Evolutionary conservation across 2,329 filamentous ascomycete species (phyloP).

Genomic region (Scedosporium aurantiacum): DNA sequence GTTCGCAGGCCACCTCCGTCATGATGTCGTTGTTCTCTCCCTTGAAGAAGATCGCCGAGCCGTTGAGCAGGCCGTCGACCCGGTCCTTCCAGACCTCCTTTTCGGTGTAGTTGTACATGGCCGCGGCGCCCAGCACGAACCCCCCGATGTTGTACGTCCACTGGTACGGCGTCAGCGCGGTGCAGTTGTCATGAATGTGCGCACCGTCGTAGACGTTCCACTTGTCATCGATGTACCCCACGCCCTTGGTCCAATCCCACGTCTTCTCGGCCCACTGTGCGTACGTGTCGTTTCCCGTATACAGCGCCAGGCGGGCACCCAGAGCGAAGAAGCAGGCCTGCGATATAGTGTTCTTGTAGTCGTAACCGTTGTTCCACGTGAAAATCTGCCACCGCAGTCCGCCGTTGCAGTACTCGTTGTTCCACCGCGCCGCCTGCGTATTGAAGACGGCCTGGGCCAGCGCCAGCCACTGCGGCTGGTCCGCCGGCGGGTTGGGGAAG

Average conservation of each 20-base stretch:
- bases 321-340: constrained; percentile 53
- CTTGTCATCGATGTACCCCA: constrained; percentile 47
- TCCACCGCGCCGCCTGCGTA: constrained; percentile 65
- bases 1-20: constrained; percentile 56
- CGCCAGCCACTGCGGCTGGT: constrained; percentile 55
- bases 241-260: constrained; percentile 56
- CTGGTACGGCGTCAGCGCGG: constrained; percentile 46
- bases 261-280: constrained; percentile 63
- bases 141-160: constrained; percentile 61
- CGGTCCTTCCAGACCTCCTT: constrained; percentile 45
- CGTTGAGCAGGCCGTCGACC: constrained; percentile 44
- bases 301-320: constrained; percentile 58
- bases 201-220: constrained; percentile 55
- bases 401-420: constrained; percentile 55
- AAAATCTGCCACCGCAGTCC: constrained; percentile 81
- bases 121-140: constrained; percentile 54
- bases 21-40: constrained; percentile 43
- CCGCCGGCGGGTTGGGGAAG: constrained; percentile 46
- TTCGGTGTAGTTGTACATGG: constrained; percentile 54
- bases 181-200: constrained; percentile 46
- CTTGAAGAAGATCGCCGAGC: constrained; percentile 42
- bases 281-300: constrained; percentile 69
- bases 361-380: constrained; percentile 68
- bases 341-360: constrained; percentile 62
- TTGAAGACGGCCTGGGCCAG: constrained; percentile 76